Conservation (phyloP, 2,329 filamentous ascomycete genomes). For the Colletotrichum coccodes region DNA sequence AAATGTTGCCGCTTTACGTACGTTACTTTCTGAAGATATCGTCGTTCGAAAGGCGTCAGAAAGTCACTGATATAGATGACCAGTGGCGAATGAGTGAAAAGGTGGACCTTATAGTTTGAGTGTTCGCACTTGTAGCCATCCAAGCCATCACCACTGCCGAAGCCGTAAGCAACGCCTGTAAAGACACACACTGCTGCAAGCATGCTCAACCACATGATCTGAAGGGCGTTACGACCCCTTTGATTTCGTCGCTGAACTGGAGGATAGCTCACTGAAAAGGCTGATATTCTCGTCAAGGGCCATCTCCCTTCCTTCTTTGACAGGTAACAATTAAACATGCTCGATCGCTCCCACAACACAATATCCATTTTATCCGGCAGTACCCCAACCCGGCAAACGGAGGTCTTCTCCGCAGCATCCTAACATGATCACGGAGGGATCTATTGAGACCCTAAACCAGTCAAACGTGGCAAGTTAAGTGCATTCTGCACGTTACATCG, state of each 20-base stretch:
- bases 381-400: background rate
- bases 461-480: background rate
- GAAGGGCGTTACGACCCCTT: background rate
- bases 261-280: no score
- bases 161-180: background rate
- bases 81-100: conserved; percentile 48
- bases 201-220: background rate
- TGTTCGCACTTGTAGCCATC: conserved; percentile 41
- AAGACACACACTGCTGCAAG: background rate
- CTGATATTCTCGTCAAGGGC: no score
- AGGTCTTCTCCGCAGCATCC: background rate
- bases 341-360: no score
- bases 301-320: no score
- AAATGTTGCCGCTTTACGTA: conserved; percentile 32
- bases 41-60: conserved; percentile 46
- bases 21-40: conserved; percentile 47
- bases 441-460: background rate
- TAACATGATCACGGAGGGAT: background rate
- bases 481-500: background rate
- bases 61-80: conserved; percentile 52
- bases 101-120: conserved; percentile 43
- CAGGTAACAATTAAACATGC: no score
- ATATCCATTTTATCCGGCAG: no score
- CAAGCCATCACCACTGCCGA: background rate
- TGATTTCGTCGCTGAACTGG: background rate